Conservation (phyloP, 1,139 yeast species). For the Groenewaldozyma auringiensis region DNA sequence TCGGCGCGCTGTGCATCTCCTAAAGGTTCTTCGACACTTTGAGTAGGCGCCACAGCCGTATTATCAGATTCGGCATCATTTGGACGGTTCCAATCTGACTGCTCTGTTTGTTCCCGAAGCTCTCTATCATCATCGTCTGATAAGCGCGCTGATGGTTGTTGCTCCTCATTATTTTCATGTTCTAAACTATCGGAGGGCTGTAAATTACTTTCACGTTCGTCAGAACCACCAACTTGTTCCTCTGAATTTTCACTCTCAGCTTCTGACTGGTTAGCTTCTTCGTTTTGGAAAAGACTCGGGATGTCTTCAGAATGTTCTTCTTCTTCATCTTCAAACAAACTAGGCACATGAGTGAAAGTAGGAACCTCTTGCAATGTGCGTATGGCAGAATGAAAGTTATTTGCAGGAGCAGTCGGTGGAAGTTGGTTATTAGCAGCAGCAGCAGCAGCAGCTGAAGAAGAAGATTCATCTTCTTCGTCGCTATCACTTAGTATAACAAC, state of each 20-base stretch:
- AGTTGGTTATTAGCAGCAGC: background rate
- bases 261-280: background rate
- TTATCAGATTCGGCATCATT: no score
- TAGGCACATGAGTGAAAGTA: background rate
- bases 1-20: no score
- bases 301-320: background rate
- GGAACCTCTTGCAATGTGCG: background rate
- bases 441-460: background rate
- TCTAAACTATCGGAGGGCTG: background rate
- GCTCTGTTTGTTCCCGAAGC: background rate
- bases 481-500: slow-evolving; percentile 8
- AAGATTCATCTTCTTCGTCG: slow-evolving; percentile 11
- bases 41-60: no score
- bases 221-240: background rate
- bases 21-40: background rate
- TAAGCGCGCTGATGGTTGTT: background rate
- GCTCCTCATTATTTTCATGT: background rate
- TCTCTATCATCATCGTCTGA: background rate
- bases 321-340: background rate
- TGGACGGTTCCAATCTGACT: background rate
- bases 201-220: background rate
- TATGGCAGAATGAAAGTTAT: background rate
- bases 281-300: background rate
- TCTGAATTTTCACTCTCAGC: background rate
- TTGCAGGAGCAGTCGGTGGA: background rate